Base-by-base conservation (phyloP, 2,329 filamentous ascomycete species). In the Diplocarpon rosae region DNA sequence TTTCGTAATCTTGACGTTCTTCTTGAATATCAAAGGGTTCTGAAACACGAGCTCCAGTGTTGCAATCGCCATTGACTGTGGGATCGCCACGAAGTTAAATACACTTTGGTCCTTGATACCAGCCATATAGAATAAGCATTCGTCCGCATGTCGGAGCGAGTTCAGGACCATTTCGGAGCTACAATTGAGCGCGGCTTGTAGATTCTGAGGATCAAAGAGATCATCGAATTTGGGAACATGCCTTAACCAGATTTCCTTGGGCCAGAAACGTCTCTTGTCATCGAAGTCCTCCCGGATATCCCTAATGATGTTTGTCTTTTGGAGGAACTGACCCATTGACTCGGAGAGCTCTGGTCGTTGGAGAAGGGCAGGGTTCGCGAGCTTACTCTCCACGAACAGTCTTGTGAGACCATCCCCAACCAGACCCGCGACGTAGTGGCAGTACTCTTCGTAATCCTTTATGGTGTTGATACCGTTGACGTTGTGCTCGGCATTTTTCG, bases 221-320 rank as follows among this genome's bases (percentile, higher is more conserved):
- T 96, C 88, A 33, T 89, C 85, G 64, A 90, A 96, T 31, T 83
- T 78, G 56, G 85, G 77, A 42, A 95, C 89, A 62, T 98, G 80
- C 72, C 95, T 93, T 61, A 84, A 87, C 92, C 92, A 98, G 60
- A 98, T 87, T 67, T 95, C 88, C 65, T 83, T 85, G 40, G 92
- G 92, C 79, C 87, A 98, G 74, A 95, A 98, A 46, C 85, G 80
- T 50, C 92, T 79, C 56, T 83, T 80, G 64, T 96, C 92, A 47
- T 85, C 76, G 56, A 81, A 81, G 61, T 98, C 92, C 64, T 98
- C 92, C 56, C 81, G 79, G 52, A 96, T 76, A 63, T 98, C 92
- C 61, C 92, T 86, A 61, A 96, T 95, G 63, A 98, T 95, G 72
- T 98, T 98, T 53, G 88, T 94, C 72, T 98, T 95, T 62, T 98